These are phyloP conservation scores for Strombidium stylifer DNA, from an alignment of 73 alveolate species.

Conservation along the genomic window DNA sequence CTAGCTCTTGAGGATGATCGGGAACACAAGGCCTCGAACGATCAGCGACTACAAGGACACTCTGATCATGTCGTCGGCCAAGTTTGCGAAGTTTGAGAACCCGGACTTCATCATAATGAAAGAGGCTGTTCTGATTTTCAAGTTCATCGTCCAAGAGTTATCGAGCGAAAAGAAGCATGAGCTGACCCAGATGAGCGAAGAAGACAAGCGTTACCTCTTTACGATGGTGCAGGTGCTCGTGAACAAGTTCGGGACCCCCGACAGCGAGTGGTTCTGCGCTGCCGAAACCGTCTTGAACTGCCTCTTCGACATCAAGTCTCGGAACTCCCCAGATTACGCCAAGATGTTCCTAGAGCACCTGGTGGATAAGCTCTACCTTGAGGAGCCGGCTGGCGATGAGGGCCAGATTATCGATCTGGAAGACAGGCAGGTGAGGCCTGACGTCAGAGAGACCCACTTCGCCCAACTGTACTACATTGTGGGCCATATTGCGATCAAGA, in stretches of 20 bases:
- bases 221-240: slow-evolving; percentile 3
- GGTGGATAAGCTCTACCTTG: slow-evolving; percentile 12
- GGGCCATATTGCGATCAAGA: slow-evolving; percentile 88
- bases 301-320: slow-evolving; percentile 13
- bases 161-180: neutral
- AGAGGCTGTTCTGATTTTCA: slow-evolving; percentile 22
- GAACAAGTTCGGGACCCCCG: slow-evolving; percentile 15
- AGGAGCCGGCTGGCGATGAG: slow-evolving; percentile 22
- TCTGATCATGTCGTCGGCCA: neutral
- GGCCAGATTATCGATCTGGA: slow-evolving; percentile 30
- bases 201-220: slow-evolving; percentile 21
- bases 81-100: neutral
- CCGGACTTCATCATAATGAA: slow-evolving; percentile 31
- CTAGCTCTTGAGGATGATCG: slow-evolving; percentile 30
- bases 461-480: slow-evolving; percentile 83
- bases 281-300: slow-evolving; percentile 28
- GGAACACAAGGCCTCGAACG: neutral
- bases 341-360: slow-evolving; percentile 7
- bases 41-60: neutral
- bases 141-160: neutral
- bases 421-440: slow-evolving; percentile 7
- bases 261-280: slow-evolving; percentile 44
- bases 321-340: slow-evolving; percentile 42
- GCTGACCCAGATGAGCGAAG: neutral
- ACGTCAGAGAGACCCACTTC: slow-evolving; percentile 54